Conservation (phyloP, 257 asterid genomes). For the Solanum acaule region DNA sequence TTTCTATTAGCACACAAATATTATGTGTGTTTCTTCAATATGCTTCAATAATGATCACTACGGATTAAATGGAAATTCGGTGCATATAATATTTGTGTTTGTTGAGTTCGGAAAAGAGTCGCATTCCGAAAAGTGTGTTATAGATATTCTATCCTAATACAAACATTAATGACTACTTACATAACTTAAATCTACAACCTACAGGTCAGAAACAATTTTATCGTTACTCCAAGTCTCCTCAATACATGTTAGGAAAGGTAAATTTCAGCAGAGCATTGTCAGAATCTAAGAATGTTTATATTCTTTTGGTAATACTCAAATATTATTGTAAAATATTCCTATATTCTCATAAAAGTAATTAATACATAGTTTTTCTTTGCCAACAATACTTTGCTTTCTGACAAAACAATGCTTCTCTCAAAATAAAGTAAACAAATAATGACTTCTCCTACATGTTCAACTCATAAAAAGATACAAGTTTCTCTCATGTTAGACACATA, state of each 20-base stretch:
- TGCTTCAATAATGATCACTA: not conserved
- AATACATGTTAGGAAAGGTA: not conserved
- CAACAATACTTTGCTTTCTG: not conserved
- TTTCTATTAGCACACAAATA: too few relatives aligned
- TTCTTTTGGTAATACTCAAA: not conserved
- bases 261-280: not conserved
- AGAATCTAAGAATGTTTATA: not conserved
- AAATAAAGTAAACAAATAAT: not conserved
- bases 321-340: not conserved
- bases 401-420: not conserved
- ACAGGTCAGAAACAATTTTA: not conserved
- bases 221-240: not conserved
- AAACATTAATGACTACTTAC: fast-evolving
- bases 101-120: not conserved
- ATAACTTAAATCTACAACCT: not conserved
- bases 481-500: not conserved
- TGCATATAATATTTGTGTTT: not conserved
- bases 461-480: not conserved
- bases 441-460: not conserved
- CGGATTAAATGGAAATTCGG: not conserved
- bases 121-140: not conserved
- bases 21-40: not conserved
- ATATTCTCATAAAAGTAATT: not conserved
- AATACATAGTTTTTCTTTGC: not conserved
- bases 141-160: not conserved